Evolutionary conservation across 257 asterid species (phyloP), one percentile per base, ranked within the genome.

Genomic region (Pogostemon cablin): DNA sequence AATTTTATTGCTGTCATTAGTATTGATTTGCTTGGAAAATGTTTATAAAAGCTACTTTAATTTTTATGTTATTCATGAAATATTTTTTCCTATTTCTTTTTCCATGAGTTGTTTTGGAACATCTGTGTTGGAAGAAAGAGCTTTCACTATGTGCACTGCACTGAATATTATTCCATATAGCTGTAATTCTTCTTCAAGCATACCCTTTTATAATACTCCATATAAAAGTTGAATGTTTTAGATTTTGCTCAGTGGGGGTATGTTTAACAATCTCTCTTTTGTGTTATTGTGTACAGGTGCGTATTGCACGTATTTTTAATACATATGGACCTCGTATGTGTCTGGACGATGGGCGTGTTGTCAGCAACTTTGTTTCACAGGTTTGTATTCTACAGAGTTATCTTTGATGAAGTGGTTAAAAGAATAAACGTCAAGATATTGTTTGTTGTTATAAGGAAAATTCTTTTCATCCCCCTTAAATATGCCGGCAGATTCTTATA

Each of bases 331-430:
- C 97, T 74, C 97, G 97, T 37, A 90, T 93, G 98, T 88, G 97
- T 73, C 82, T 93, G 68, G 98, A 93, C 82, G 98, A 93, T 81
- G 98, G 98, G n/a, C 98, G 98, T 65, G 98, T 93, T 68, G 98
- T 90, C 79, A 93, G 98, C 87, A 93, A 93, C 87, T 93, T 93
- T 56, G 96, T 93, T 72, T 80, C 98, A 8, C 98, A 93, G 98
- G 98, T 93, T 79, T 74, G 84, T 78, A 59, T 59, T 25, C 50
- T 67, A 41, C 3, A 6, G 11, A 65, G 2, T 2, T 62, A 25
- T 35, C 61, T 65, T 64, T 37, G 11, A 12, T 65, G 60, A 20
- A 57, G 43, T 37, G 60, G 35, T 25, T 25, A 6, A 53, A 48
- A 34, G 32, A 37, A 52, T 50, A 39, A 25, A 41, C 42, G 39